A percentile compares a stretch with the other conserved stretches of the same genome.
These are phyloP conservation scores for Nothomitra cinnamomea DNA, from an alignment of 2,329 filamentous ascomycete species.

Conservation along the genomic window DNA sequence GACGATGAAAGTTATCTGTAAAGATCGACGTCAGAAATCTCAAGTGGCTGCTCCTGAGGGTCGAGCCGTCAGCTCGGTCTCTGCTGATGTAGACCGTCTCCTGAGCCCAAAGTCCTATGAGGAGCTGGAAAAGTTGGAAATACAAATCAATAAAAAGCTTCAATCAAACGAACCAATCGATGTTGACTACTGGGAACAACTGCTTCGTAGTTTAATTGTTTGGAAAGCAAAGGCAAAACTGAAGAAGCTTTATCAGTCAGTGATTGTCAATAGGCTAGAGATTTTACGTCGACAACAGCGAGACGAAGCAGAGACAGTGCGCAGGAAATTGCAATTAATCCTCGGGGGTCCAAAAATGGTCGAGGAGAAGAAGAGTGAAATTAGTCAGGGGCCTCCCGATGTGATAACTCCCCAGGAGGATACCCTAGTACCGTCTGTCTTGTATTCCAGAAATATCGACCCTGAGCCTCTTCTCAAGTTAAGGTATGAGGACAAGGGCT, in stretches of 20 bases:
- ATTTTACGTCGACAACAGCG: slow-evolving; percentile 49
- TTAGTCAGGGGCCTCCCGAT: background rate
- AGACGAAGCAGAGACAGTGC: slow-evolving; percentile 43
- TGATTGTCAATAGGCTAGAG: slow-evolving; percentile 52
- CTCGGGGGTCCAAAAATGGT: slow-evolving; percentile 18
- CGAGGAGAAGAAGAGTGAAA: background rate
- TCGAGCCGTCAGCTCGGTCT: slow-evolving; percentile 65
- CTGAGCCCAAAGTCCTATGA: slow-evolving; percentile 70
- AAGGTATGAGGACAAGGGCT: slow-evolving; percentile 42
- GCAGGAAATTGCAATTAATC: slow-evolving; percentile 34
- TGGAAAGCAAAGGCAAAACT: slow-evolving; percentile 88
- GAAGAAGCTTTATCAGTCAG: slow-evolving; percentile 57
- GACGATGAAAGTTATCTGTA: slow-evolving; percentile 71
- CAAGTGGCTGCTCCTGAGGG: slow-evolving; percentile 45
- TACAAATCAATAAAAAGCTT: slow-evolving; percentile 73
- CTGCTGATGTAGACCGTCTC: slow-evolving; percentile 74
- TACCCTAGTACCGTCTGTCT: background rate
- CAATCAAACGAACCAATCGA: slow-evolving; percentile 83
- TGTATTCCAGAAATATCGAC: slow-evolving; percentile 29
- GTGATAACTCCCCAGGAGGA: background rate
- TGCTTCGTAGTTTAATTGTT: slow-evolving; percentile 66
- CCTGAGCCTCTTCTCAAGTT: slow-evolving; percentile 50
- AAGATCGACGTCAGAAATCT: slow-evolving; percentile 52
- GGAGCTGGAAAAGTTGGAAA: slow-evolving; percentile 73
- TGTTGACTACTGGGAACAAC: slow-evolving; percentile 92